Conservation (phyloP, 2,329 filamentous ascomycete species). For the Fusarium poae region DNA sequence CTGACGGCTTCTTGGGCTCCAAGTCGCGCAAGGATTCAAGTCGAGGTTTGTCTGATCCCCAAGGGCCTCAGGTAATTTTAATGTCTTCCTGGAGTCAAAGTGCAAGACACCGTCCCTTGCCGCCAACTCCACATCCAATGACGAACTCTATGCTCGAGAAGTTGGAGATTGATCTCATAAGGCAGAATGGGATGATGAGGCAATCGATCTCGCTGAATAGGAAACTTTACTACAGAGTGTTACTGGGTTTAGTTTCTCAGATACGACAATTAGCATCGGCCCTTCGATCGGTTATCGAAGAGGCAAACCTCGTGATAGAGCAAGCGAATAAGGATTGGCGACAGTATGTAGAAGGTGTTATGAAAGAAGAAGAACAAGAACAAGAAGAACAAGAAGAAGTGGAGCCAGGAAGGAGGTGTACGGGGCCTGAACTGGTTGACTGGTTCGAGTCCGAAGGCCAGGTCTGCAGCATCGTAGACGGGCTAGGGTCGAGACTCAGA, state of each 20-base stretch:
- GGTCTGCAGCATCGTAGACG: neutral
- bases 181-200: constrained; percentile 7
- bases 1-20: neutral
- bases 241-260: constrained; percentile 5
- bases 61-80: neutral
- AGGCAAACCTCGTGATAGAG: constrained; percentile 10
- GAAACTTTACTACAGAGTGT: constrained; percentile 3
- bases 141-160: constrained; percentile 7
- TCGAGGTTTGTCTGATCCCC: neutral
- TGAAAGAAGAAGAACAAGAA: neutral
- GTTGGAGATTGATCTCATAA: constrained; percentile 7
- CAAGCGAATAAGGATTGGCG: constrained; percentile 2
- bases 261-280: constrained; percentile 6
- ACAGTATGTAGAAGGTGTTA: constrained; percentile 1
- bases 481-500: neutral
- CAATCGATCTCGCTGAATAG: constrained; percentile 4
- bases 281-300: neutral
- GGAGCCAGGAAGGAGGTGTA: neutral
- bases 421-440: neutral
- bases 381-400: neutral
- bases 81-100: neutral
- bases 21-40: neutral
- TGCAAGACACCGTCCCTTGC: constrained; percentile 1
- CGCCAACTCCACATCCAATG: constrained; percentile 5
- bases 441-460: neutral